A percentile compares a stretch with the other conserved stretches of the same genome.
phyloP scores from a whole-genome alignment of 2,329 filamentous ascomycete species.

The Penicillium sp. region DNA sequence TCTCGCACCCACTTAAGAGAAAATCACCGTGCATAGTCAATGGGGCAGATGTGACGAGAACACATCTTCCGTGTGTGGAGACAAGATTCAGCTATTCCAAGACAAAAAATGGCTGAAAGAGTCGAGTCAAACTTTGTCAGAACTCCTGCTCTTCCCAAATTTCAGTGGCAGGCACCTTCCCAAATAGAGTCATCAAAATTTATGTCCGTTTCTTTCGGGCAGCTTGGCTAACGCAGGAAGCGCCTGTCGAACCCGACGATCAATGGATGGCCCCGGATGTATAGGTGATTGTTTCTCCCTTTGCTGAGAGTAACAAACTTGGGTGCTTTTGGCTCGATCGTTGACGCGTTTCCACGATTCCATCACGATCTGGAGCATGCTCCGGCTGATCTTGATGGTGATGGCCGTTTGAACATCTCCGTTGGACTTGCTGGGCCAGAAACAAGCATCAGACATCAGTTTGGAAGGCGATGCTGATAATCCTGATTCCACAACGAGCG shows the following conservation, averaged over 20 bases:
- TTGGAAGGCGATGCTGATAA: slow-evolving; percentile 10
- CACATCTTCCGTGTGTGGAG: too few relatives aligned
- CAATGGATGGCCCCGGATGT: not conserved
- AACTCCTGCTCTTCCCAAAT: not conserved
- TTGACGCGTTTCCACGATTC: not conserved
- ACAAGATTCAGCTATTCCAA: too few relatives aligned
- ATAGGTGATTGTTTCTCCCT: not conserved
- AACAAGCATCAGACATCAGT: slow-evolving; percentile 7
- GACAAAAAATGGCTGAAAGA: too few relatives aligned
- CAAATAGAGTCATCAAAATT: not conserved
- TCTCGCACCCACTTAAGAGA: too few relatives aligned
- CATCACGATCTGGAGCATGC: not conserved
- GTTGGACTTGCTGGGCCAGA: slow-evolving; percentile 5
- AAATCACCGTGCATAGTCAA: too few relatives aligned
- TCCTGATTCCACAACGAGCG: slow-evolving; percentile 8
- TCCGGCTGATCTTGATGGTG: slow-evolving; percentile 1
- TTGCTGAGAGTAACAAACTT: slow-evolving; percentile 2
- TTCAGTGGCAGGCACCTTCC: not conserved
- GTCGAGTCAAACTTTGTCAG: not conserved
- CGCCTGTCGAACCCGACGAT: not conserved
- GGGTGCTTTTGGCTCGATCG: not conserved
- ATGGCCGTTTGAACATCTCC: slow-evolving; percentile 4
- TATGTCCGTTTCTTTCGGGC: not conserved
- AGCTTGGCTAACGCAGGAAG: not conserved
- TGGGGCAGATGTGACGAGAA: too few relatives aligned